Base-by-base conservation (phyloP, 495 filamentous ascomycete genomes). In the Aspergillus affinis region DNA sequence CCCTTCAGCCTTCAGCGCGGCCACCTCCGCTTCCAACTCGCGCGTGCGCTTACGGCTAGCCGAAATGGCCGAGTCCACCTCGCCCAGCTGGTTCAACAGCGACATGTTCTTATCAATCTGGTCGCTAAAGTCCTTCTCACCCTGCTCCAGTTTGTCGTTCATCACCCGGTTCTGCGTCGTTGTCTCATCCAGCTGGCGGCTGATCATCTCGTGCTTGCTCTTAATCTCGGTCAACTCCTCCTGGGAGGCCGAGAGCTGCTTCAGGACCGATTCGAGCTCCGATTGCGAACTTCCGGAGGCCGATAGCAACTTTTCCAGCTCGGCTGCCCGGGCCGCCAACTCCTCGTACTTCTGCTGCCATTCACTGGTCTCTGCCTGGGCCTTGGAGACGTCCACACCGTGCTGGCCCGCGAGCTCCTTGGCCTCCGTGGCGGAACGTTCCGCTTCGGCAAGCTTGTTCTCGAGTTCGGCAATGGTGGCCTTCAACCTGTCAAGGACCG, bases 51-150 rank as follows among this genome's bases (percentile, higher is more conserved):
- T 76, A 18, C 75, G 75, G 49, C 72, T 71, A 54, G 64, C 62
- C 13, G 77, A 74, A 51, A 75, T 74, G 1, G 69, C 64, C 15
- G 73, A 69, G 27, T 81, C 78, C 5, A 78, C 68, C 6, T 78
- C 75, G 21, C 70, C 72, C 15, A 81, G 70, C 57, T 79, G 72
- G 46, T 75, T 75, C 47, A 80, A 66, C 36, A 80, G 71, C 20
- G 71, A 69, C 76, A 80, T 78, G 73, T 80, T 80, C 71, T 78
- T 78, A 63, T 78, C 76, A 48, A 81, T 79, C 60, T 81, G 77
- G 27, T 73, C 71, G 50, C 75, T 77, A 46, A 79, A 48, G 47
- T 77, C 66, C 51, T 67, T 72, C 57, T 80, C 73, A 26, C 73
- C 74, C 45, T 72, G 61, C 10, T 62, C 59, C 18, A 78, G 66